Evolutionary conservation across 441 rosid genomes (phyloP), one percentile per base, ranked within the genome.

Genomic region (Adansonia rubrostipa): DNA sequence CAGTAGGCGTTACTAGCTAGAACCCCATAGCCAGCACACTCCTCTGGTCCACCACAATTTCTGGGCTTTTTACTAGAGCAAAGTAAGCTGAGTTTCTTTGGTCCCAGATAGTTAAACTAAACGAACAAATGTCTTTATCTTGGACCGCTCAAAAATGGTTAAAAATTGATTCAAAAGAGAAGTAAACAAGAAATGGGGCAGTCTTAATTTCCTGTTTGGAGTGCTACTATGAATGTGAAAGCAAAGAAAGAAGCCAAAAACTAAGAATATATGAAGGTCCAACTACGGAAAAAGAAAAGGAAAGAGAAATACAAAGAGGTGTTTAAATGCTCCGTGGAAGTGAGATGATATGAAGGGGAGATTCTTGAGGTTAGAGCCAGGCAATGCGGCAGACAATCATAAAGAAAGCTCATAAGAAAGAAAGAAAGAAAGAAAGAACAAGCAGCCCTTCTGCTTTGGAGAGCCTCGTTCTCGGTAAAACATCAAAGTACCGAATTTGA

Each of bases 291-390:
- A 79, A 42, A 78, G 74, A 53, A 66, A 73, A 81, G 71, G 75
- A 79, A 73, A 80, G 79, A 74, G 61, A 78, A 85, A 86, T 85
- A 28, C 2, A 28, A 28, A 28, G 33, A 28, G 33, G 33, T 28
- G 33, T 28, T 28, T 28, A 28, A 28, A 28, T 28, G 33, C 33
- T 28, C 87, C 88, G 89, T 85, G 87, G 89, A 85, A 88, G 87
- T 83, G 91, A 90, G 93, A 87, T 74, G 89, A 85, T 89, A 87
- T 89, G 93, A 87, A 72, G 89, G 85, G 89, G 33, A 88, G 88
- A 87, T 88, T 89, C 91, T 87, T 90, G 88, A 85, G 87, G 90
- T 28, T 79, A 88, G 86, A 88, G 84, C 86, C 85, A 87, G 98
- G 81, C 93, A 88, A 91, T 92, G 91, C 76, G 79, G 91, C 86